Evolutionary conservation across 345 rosid genomes (phyloP), one percentile per base, ranked within the genome.

Genomic region (Geranium brycei): DNA sequence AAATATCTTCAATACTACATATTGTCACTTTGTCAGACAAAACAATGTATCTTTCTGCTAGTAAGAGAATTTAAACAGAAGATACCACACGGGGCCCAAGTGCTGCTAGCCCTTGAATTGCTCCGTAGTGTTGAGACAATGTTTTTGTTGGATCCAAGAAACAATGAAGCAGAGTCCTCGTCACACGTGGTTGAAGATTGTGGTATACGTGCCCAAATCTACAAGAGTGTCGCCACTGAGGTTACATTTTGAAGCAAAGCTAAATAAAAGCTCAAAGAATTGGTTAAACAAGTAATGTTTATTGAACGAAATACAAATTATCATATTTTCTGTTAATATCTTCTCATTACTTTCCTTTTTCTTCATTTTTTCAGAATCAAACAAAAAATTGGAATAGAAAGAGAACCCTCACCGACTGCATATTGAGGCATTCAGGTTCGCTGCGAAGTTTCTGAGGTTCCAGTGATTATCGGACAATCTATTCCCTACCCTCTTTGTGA

Each of bases 161-260:
- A 63, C 83, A 82, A 86, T 91, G 93, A 31, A 91, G 83, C 31
- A 91, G 81, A 61, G 97, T 88, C 82, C 87, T 85, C 59, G 83
- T 80, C 59, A 88, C 80, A 19, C 97, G 97, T 61, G 89, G 84
- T 75, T 77, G 83, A 59, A 91, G 74, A 68, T 82, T 86, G 75
- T 86, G 95, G 75, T 91, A 86, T 69, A 73, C 85, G 80, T 88
- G 97, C 57, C 97, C 93, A 67, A 73, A 88, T 84, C 97, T 91
- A 82, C 76, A 76, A 72, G 58, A 61, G 16, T 56, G 59, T 57
- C 57, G 17, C 31, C 62, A 31, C 62, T 47, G 19, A 14, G 15
- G 19, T 31, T 57, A 19, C 40, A 31, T 51, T 19, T 31, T 11
- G 14, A 32, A 23, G 17, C 30, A 5, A 23, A 23, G 40, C 47